These are phyloP conservation scores for Collybiopsis luxurians DNA, from an alignment of 768 basidiomycete species.

Conservation along the genomic window DNA sequence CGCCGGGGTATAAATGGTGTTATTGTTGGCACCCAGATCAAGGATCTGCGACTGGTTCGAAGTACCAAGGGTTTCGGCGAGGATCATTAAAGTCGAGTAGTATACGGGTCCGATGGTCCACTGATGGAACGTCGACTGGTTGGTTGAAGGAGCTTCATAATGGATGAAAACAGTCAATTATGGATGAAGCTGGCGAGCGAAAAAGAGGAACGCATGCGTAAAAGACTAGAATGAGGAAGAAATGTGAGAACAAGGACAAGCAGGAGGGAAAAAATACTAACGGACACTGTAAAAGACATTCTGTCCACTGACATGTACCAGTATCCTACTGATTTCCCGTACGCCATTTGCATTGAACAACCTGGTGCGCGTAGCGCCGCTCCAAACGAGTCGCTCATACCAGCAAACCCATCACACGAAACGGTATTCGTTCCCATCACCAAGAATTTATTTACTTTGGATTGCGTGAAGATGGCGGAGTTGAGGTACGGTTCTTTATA, in stretches of 20 bases:
- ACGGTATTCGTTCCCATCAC: constrained; percentile 76
- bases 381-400: constrained; percentile 59
- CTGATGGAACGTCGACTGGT: constrained; percentile 33
- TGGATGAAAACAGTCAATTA: too few relatives aligned
- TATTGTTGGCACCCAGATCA: constrained; percentile 55
- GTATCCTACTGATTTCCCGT: constrained; percentile 47
- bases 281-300: constrained; percentile 65
- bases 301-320: constrained; percentile 62
- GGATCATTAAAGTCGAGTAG: constrained; percentile 68
- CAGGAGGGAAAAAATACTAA: not conserved
- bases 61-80: constrained; percentile 70
- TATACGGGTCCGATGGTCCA: constrained; percentile 62
- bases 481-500: constrained; percentile 50
- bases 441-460: constrained; percentile 41
- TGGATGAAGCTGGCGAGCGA: too few relatives aligned
- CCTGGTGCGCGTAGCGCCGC: constrained; percentile 65
- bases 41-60: constrained; percentile 63
- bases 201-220: too few relatives aligned
- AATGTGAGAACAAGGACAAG: not conserved
- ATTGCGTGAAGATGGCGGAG: constrained; percentile 39
- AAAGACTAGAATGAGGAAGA: constrained; percentile 13
- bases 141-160: constrained; percentile 41
- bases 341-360: constrained; percentile 57
- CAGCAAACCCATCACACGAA: constrained; percentile 66
- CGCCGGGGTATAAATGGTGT: constrained; percentile 56